These are phyloP conservation scores for Bombardia bombarda DNA, from an alignment of 495 filamentous ascomycete genomes.

Conservation along the genomic window DNA sequence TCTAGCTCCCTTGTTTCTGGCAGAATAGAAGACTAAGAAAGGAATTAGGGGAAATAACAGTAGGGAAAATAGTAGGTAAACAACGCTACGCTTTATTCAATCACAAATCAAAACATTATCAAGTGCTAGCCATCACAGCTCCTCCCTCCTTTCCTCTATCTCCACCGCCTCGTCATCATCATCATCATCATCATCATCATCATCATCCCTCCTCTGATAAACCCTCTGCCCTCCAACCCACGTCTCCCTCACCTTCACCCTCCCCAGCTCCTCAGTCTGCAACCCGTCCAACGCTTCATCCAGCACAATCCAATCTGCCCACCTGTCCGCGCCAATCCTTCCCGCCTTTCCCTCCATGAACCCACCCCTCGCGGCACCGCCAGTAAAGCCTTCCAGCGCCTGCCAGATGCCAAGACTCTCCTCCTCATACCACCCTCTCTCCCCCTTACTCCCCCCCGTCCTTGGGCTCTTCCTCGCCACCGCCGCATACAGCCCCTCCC, in stretches of 20 bases:
- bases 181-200: neutral
- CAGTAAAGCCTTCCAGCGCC: conserved; percentile 50
- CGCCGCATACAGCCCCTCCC: conserved; percentile 56
- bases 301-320: conserved; percentile 57
- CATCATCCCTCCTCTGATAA: conserved; percentile 25
- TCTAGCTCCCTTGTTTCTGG: neutral
- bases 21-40: no score
- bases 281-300: conserved; percentile 34
- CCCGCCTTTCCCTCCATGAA: conserved; percentile 47
- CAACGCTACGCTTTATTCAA: neutral
- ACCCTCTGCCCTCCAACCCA: conserved; percentile 51
- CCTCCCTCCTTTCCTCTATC: no score
- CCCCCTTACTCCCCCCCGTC: conserved; percentile 36
- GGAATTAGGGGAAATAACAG: no score
- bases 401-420: conserved; percentile 45
- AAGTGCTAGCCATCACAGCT: conserved; percentile 11
- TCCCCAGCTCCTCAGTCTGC: conserved; percentile 37
- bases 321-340: conserved; percentile 41
- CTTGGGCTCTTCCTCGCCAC: conserved; percentile 44
- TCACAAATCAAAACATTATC: neutral
- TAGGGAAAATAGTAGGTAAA: no score
- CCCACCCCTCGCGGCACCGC: conserved; percentile 33
- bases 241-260: conserved; percentile 48
- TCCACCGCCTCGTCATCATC: neutral
- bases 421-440: conserved; percentile 43